Percentiles rank a stretch among this genome's conserved stretches.
phyloP scores from a whole-genome alignment of 148 eudicot genomes.

The Nepenthes gracilis region DNA sequence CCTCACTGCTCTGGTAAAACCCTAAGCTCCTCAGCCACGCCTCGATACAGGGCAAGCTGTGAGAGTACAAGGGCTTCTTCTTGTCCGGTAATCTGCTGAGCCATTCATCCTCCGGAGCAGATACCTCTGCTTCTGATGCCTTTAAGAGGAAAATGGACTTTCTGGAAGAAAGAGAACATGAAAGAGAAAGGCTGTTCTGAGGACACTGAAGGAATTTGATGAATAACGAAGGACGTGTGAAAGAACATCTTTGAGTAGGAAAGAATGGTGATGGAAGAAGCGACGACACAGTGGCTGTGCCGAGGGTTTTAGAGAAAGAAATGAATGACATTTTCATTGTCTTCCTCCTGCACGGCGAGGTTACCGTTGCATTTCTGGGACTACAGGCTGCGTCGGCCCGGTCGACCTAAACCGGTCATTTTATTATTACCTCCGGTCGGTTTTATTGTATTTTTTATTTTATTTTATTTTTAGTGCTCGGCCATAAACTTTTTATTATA shows the following conservation, averaged over 20 bases:
- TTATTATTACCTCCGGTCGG: too few relatives aligned
- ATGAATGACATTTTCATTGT: slow-evolving; percentile 25
- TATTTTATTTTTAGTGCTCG: too few relatives aligned
- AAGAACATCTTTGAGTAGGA: too few relatives aligned
- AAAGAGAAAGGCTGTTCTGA: background rate
- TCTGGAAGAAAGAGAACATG: slow-evolving; percentile 10
- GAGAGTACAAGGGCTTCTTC: slow-evolving; percentile 75
- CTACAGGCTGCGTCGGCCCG: too few relatives aligned
- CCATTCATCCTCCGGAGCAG: slow-evolving; percentile 48
- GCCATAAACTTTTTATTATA: too few relatives aligned
- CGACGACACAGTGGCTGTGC: slow-evolving; percentile 1
- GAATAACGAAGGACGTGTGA: background rate
- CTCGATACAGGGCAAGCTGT: slow-evolving; percentile 78
- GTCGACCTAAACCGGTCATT: too few relatives aligned
- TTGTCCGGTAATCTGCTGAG: slow-evolving; percentile 65
- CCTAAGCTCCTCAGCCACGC: slow-evolving; percentile 69
- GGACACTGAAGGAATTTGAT: slow-evolving; percentile 2
- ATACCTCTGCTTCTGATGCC: slow-evolving; percentile 18
- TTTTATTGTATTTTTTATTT: too few relatives aligned
- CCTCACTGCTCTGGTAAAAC: slow-evolving; percentile 64
- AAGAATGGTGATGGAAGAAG: slow-evolving; percentile 2
- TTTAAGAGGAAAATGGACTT: slow-evolving; percentile 14
- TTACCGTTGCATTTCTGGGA: too few relatives aligned
- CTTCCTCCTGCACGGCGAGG: too few relatives aligned
- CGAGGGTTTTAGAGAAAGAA: slow-evolving; percentile 12